phyloP scores from a whole-genome alignment of 768 basidiomycete genomes.

The Agaricus sinodeliciosus region DNA sequence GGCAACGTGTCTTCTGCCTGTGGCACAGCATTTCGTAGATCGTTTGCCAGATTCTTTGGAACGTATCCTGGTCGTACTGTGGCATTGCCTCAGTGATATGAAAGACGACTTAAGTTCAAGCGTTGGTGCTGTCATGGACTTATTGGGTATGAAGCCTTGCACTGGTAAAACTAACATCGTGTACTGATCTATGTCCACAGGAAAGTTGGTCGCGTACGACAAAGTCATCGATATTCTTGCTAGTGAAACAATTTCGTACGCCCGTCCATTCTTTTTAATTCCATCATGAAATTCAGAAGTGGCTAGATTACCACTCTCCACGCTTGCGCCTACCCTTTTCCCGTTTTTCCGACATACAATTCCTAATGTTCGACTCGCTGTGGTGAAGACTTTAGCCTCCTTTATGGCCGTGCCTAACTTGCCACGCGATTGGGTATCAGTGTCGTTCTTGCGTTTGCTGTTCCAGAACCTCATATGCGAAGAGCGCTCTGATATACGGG shows the following conservation, averaged over 20 bases:
- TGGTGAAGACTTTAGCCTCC: constrained; percentile 80
- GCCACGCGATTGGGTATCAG: constrained; percentile 73
- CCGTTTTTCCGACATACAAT: constrained; percentile 99
- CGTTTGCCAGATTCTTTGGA: constrained; percentile 67
- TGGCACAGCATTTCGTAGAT: constrained; percentile 76
- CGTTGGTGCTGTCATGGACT: constrained; percentile 95
- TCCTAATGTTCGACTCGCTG: constrained; percentile 84
- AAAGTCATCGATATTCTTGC: constrained; percentile 74
- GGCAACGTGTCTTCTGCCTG: constrained; percentile 84
- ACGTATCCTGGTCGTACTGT: constrained; percentile 75
- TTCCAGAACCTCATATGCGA: constrained; percentile 94
- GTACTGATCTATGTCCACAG: constrained; percentile 31
- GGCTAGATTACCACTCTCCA: constrained; percentile 71
- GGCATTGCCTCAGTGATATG: constrained; percentile 87
- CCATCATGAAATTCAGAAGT: not conserved
- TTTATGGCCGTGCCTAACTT: constrained; percentile 78
- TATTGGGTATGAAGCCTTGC: constrained; percentile 57
- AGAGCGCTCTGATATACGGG: constrained; percentile 79
- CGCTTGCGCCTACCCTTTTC: constrained; percentile 81
- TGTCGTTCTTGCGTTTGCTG: constrained; percentile 72
- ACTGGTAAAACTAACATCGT: not conserved
- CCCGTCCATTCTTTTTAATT: constrained; percentile 13
- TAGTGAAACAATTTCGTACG: constrained; percentile 65
- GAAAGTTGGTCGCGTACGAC: constrained; percentile 74
- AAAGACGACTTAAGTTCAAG: constrained; percentile 97